Evolutionary conservation across 2,329 filamentous ascomycete genomes (phyloP).

Genomic region (Alternaria sp.): DNA sequence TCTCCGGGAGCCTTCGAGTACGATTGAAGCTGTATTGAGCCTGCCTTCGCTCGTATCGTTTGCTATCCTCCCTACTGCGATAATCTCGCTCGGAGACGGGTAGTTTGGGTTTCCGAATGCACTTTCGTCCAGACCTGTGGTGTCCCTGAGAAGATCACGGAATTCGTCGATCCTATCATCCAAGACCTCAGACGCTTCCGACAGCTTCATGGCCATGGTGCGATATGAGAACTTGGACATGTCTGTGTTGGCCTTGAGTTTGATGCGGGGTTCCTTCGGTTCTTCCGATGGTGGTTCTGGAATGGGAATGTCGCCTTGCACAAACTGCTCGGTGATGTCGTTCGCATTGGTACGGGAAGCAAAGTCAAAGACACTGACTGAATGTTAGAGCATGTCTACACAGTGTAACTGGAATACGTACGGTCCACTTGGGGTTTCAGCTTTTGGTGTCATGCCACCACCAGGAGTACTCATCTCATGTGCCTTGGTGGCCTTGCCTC

Average conservation of each 20-base stretch:
- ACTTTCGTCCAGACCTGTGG: constrained; percentile 78
- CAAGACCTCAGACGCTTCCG: constrained; percentile 89
- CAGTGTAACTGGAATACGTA: constrained; percentile 38
- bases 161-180: constrained; percentile 97
- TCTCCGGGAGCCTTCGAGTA: constrained; percentile 86
- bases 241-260: constrained; percentile 85
- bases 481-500: constrained; percentile 53
- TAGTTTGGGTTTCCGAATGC: constrained; percentile 87
- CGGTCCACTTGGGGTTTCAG: constrained; percentile 51
- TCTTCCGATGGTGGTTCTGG: constrained; percentile 76
- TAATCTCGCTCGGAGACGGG: constrained; percentile 84
- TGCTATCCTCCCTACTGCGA: constrained; percentile 90
- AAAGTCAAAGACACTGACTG: constrained; percentile 69
- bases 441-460: constrained; percentile 44
- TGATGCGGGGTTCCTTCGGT: constrained; percentile 79
- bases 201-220: constrained; percentile 92
- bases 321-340: constrained; percentile 76
- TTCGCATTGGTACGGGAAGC: constrained; percentile 80
- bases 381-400: constrained; percentile 20
- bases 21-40: constrained; percentile 83
- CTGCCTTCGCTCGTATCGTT: constrained; percentile 88
- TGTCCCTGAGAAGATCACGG: constrained; percentile 73
- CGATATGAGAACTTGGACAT: constrained; percentile 91
- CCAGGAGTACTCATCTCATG: constrained; percentile 62
- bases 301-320: constrained; percentile 77